phyloP scores from a whole-genome alignment of 768 basidiomycete genomes.

The Pilatotrama ljubarskyi region DNA sequence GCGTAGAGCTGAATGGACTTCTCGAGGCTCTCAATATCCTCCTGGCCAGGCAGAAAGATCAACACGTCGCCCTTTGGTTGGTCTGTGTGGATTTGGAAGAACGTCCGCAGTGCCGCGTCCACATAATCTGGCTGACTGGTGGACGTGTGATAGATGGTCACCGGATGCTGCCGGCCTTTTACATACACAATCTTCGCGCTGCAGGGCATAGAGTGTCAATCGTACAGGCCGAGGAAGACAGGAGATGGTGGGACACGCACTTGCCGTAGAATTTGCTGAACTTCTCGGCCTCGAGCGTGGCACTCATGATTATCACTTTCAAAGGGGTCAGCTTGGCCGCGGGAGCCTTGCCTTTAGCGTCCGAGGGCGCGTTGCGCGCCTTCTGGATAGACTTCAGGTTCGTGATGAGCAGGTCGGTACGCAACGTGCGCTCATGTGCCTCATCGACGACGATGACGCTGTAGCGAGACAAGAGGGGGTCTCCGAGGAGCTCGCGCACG shows the following conservation, averaged over 20 bases:
- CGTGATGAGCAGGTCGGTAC: constrained; percentile 92
- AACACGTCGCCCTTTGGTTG: constrained; percentile 85
- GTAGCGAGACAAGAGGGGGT: constrained; percentile 75
- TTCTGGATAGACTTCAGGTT: constrained; percentile 82
- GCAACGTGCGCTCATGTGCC: constrained; percentile 92
- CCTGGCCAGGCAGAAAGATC: constrained; percentile 94
- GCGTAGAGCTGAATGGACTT: constrained; percentile 71
- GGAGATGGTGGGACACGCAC: constrained; percentile 45
- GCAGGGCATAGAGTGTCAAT: not conserved
- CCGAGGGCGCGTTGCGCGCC: constrained; percentile 51
- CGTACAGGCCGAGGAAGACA: not conserved
- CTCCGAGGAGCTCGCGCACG: constrained; percentile 85
- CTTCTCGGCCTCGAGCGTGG: constrained; percentile 93
- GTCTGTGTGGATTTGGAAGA: constrained; percentile 90
- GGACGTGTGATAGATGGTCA: constrained; percentile 78
- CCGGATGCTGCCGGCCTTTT: constrained; percentile 91
- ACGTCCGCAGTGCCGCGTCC: constrained; percentile 87
- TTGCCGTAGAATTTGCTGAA: constrained; percentile 86
- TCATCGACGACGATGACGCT: constrained; percentile 93
- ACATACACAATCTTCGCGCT: constrained; percentile 90
- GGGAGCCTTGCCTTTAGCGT: constrained; percentile 37
- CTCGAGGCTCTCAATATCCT: constrained; percentile 90
- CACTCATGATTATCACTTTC: constrained; percentile 96
- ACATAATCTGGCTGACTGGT: constrained; percentile 79
- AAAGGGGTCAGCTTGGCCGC: constrained; percentile 55